Conservation (phyloP, 352 stramenopile genomes). For the Phytopythium helicoides region DNA sequence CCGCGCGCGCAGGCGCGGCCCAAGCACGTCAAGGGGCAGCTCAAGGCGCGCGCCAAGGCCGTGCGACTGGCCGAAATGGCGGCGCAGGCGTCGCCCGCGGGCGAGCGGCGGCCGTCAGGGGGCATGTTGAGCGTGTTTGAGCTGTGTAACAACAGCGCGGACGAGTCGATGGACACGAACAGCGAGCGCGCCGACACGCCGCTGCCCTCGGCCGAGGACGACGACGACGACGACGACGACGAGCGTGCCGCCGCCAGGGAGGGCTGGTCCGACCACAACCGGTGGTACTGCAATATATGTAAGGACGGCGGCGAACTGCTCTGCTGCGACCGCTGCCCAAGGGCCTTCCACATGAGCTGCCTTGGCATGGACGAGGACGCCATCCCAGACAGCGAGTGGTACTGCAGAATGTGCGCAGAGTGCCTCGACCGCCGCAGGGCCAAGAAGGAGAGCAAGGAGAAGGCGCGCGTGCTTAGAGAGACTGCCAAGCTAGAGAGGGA, state of each 20-base stretch:
- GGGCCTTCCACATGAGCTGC: conserved; percentile 92
- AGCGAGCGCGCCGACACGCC: conserved; percentile 33
- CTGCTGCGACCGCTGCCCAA: conserved; percentile 90
- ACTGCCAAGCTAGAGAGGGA: conserved; percentile 82
- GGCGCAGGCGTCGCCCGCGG: conserved; percentile 7
- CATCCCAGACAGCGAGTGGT: conserved; percentile 85
- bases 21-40: conserved; percentile 14
- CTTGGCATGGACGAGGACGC: conserved; percentile 74
- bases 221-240: conserved; percentile 36
- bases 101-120: conserved; percentile 17
- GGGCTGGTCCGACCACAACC: conserved; percentile 83
- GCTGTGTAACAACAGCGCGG: conserved; percentile 63
- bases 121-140: conserved; percentile 83
- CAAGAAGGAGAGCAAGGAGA: conserved; percentile 78
- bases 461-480: conserved; percentile 72
- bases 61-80: neutral
- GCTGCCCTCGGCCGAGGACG: conserved; percentile 30
- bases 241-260: conserved; percentile 34
- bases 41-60: conserved; percentile 14
- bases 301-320: conserved; percentile 88
- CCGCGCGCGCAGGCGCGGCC: neutral
- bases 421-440: conserved; percentile 74
- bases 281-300: conserved; percentile 90
- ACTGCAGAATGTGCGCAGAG: conserved; percentile 84
- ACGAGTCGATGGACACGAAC: conserved; percentile 24